Evolutionary conservation across 306 rosid species (phyloP), one percentile per base, ranked within the genome.

Genomic region (Bauhinia variegata): DNA sequence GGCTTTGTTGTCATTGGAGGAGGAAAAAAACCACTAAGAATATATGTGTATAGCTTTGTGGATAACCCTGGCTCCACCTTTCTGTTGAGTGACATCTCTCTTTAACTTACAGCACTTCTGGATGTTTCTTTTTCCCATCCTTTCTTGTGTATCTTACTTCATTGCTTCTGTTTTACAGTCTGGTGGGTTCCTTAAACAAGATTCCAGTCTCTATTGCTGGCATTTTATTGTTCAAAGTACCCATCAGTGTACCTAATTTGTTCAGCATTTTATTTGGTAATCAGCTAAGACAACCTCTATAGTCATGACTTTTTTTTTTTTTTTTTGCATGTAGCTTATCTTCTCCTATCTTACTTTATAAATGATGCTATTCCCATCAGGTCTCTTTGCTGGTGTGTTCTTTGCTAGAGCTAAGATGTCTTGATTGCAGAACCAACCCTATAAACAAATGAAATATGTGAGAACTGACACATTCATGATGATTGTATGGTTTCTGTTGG

Each of bases 131-230:
- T 60, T 18, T 11, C 12, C 28, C 28, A 28, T n/a, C 15, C 5
- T 42, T 11, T 17, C 18, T 14, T 54, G 41, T 60, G 62, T 52
- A 23, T 23, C 6, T 8, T 13, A 31, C 28, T 23, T 23, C 28
- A 54, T 43, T 65, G 60, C 65, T 74, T 44, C 49, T 70, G 50
- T 51, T 71, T 65, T 34, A 58, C 83, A 92, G 98, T 78, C 78
- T 92, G 39, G 98, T 85, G 54, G 98, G 98, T 71, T 92, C 98
- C 72, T 78, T 92, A 36, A 92, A 92, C 92, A 89, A 92, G 85
- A 89, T 89, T 84, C 98, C 95, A 4, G 65, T 92, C 57, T 92
- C 98, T 31, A 32, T 87, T 54, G 96, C 86, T 23, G 98, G 98
- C 72, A 70, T 89, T 43, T 65, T 89, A 59, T 62, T 84, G 63